Evolutionary conservation across 768 basidiomycete genomes (phyloP).

Genomic region (Pleurotus cornucopiae): DNA sequence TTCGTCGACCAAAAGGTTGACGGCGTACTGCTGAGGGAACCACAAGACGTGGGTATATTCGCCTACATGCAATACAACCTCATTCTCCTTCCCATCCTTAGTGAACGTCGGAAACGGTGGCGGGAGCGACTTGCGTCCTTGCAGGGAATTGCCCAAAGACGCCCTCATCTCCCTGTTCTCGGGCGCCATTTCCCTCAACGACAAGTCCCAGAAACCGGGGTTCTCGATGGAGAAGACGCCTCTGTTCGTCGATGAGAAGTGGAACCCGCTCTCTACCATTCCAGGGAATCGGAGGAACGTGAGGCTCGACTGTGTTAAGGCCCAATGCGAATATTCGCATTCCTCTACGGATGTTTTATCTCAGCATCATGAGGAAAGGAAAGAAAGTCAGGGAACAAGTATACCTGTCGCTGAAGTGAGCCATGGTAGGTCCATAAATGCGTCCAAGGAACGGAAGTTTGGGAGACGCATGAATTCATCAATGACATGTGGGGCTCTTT

Average conservation of each 20-base stretch:
- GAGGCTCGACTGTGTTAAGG: neutral
- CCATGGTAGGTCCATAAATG: constrained; percentile 5
- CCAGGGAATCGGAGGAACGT: constrained; percentile 9
- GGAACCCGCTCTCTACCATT: constrained; percentile 5
- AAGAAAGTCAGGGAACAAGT: neutral
- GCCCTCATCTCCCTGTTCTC: neutral
- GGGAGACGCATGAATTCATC: constrained; percentile 10
- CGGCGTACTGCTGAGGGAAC: constrained; percentile 4
- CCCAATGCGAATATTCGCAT: constrained; percentile 8
- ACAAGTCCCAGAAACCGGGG: neutral
- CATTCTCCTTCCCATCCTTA: neutral
- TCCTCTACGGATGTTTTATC: neutral
- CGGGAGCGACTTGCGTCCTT: neutral
- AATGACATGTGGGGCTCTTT: neutral
- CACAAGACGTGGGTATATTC: neutral
- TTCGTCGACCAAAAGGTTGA: neutral
- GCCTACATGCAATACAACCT: neutral
- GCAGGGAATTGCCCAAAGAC: neutral
- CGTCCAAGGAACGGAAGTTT: neutral
- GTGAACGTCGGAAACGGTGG: neutral
- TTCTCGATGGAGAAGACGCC: constrained; percentile 7
- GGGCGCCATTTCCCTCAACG: neutral
- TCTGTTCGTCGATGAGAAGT: neutral
- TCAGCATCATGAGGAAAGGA: neutral
- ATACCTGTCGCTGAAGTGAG: constrained; percentile 1